These are phyloP conservation scores for Royoungia palumana DNA, from an alignment of 768 basidiomycete genomes.

Conservation along the genomic window DNA sequence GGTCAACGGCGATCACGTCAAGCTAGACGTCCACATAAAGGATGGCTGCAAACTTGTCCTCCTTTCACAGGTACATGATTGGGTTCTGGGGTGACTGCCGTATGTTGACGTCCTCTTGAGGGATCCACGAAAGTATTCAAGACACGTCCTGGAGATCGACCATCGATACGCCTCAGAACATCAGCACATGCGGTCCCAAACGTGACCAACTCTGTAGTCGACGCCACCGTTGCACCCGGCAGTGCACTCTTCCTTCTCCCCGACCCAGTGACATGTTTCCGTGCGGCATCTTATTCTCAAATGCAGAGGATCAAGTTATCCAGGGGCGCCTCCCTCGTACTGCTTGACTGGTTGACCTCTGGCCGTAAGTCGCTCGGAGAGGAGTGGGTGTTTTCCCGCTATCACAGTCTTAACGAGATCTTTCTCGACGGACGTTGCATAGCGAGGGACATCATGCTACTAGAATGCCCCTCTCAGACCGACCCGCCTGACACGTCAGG, in stretches of 20 bases:
- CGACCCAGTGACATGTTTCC: conserved; percentile 92
- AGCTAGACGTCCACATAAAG: conserved; percentile 59
- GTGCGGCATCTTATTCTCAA: conserved; percentile 78
- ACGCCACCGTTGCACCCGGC: conserved; percentile 48
- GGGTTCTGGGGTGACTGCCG: background rate
- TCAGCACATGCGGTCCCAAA: conserved; percentile 5
- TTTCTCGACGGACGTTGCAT: conserved; percentile 60
- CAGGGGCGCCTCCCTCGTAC: conserved; percentile 55
- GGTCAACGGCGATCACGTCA: conserved; percentile 77
- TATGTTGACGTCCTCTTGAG: conserved; percentile 35
- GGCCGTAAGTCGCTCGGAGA: conserved; percentile 82
- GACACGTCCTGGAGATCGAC: conserved; percentile 57
- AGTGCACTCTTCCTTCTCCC: conserved; percentile 79
- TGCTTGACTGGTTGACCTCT: conserved; percentile 91
- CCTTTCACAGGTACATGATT: conserved; percentile 71
- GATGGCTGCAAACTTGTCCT: conserved; percentile 59
- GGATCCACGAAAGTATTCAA: conserved; percentile 97
- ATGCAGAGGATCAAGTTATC: conserved; percentile 73
- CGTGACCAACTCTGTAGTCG: conserved; percentile 61
- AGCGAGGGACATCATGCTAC: conserved; percentile 73
- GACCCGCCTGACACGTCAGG: background rate
- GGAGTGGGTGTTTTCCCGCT: conserved; percentile 84
- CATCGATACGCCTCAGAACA: conserved; percentile 39
- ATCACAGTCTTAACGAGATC: conserved; percentile 84
- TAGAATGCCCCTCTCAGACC: conserved; percentile 47